These are phyloP conservation scores for Aureobasidium subglaciale DNA, from an alignment of 2,329 filamentous ascomycete species.

Conservation along the genomic window DNA sequence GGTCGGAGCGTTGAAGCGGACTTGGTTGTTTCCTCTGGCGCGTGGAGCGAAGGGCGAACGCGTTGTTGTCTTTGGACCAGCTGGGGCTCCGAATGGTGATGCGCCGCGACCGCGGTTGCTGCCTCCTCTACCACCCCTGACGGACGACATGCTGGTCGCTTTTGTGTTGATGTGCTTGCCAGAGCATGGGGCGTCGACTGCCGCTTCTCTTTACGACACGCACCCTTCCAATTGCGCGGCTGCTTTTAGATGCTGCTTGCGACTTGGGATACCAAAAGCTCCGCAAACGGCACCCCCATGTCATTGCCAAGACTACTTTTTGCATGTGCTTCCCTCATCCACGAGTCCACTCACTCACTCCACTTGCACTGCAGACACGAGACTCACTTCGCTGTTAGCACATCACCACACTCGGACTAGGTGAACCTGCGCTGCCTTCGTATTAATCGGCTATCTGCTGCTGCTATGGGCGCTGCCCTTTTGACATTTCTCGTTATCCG, in stretches of 20 bases:
- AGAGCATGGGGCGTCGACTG: slow-evolving; percentile 10
- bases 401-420: no score
- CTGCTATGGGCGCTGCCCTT: background rate
- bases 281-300: background rate
- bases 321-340: background rate
- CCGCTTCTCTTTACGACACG: background rate
- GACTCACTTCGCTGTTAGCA: no score
- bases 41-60: slow-evolving; percentile 5
- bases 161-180: background rate
- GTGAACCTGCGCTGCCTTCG: no score
- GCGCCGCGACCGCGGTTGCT: slow-evolving; percentile 13
- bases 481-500: background rate
- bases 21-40: slow-evolving; percentile 12
- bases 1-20: slow-evolving; percentile 1
- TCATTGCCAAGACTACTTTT: background rate
- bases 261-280: background rate
- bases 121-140: slow-evolving; percentile 15
- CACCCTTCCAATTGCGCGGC: background rate
- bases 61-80: slow-evolving; percentile 10
- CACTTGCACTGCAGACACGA: no score
- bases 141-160: slow-evolving; percentile 18
- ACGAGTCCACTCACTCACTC: no score
- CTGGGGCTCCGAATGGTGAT: slow-evolving; percentile 1
- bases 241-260: background rate
- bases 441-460: background rate